These are phyloP conservation scores for Sporothrix phasma DNA, from an alignment of 2,329 filamentous ascomycete genomes.

Conservation along the genomic window DNA sequence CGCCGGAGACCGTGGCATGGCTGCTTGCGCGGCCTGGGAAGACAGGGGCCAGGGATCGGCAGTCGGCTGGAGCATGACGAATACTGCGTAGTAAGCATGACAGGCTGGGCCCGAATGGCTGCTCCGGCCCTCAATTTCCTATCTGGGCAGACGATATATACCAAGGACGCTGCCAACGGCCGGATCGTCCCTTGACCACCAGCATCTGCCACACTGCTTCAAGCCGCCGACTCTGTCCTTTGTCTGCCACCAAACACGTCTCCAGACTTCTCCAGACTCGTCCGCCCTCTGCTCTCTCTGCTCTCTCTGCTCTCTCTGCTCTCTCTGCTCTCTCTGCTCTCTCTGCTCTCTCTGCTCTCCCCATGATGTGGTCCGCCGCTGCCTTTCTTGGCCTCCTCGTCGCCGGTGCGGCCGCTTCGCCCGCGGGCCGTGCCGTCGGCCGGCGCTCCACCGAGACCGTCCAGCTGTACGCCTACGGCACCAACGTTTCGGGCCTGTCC, in stretches of 20 bases:
- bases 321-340: no score
- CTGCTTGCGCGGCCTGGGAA: no score
- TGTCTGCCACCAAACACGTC: not conserved
- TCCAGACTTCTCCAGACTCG: no score
- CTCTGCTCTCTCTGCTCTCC: not conserved
- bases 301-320: no score
- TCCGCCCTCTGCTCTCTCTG: no score
- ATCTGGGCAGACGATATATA: not conserved
- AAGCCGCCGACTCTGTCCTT: no score
- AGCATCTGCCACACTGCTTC: no score
- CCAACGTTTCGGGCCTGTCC: not conserved
- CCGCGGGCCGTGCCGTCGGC: not conserved
- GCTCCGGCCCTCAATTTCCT: not conserved
- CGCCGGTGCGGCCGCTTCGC: not conserved
- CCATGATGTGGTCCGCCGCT: not conserved
- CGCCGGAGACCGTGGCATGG: no score
- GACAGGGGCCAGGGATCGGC: not conserved
- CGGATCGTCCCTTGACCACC: no score
- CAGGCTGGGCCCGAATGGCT: no score
- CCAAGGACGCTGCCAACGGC: not conserved
- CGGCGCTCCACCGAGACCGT: constrained; percentile 7
- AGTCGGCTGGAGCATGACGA: no score
- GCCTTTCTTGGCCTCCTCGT: not conserved
- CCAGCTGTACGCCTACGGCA: constrained; percentile 5
- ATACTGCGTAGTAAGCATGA: no score